Evolutionary conservation across 306 rosid species (phyloP).

Genomic region (Inga leiocalycina): DNA sequence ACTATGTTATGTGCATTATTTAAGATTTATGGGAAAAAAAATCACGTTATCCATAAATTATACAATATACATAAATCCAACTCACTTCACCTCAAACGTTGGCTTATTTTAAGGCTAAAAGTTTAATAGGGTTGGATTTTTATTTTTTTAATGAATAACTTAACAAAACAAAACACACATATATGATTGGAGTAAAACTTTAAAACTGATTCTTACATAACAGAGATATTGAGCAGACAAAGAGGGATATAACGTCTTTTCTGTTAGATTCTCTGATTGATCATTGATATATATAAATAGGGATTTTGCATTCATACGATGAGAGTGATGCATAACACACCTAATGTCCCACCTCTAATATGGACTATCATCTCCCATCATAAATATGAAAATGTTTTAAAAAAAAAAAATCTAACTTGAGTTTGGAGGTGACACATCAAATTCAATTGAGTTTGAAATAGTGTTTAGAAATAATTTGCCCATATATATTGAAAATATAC

Average conservation of each 20-base stretch:
- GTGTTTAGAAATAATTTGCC: too few species aligned
- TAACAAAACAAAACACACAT: neutral
- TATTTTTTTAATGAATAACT: too few species aligned
- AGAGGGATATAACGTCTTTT: neutral
- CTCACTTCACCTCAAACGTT: too few species aligned
- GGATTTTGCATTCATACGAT: neutral
- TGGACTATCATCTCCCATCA: neutral
- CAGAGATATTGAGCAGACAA: neutral
- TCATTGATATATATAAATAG: neutral
- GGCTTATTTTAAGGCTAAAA: neutral
- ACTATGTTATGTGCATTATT: neutral
- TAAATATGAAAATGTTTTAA: neutral
- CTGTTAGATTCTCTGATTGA: neutral
- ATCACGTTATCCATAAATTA: neutral
- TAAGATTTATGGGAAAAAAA: neutral
- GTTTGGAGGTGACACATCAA: neutral
- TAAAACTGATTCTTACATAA: neutral
- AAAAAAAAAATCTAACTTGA: neutral
- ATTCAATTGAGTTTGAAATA: neutral
- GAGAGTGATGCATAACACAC: neutral
- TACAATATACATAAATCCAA: too few species aligned
- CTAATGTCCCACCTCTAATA: neutral
- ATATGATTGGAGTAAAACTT: neutral
- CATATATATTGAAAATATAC: too few species aligned
- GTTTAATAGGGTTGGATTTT: neutral